Conservation (phyloP, 1,284 basidiomycete genomes). For the Pseudozyma hubeiensis region DNA sequence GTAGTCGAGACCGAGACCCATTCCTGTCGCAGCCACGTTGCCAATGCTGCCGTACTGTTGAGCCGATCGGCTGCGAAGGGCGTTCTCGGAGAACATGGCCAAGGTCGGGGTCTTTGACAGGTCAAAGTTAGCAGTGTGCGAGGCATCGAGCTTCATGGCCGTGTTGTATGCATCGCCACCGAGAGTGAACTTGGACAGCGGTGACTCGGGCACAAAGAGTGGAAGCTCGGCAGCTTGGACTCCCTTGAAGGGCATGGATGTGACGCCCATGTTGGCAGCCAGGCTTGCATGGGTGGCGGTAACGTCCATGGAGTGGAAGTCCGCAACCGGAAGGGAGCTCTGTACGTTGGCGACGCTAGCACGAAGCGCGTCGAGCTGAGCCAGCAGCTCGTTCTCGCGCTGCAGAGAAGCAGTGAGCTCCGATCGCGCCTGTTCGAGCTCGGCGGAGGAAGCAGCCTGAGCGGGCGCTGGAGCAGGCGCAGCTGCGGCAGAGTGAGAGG, state of each 20-base stretch:
- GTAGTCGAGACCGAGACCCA: conserved; percentile 45
- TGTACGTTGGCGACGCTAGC: conserved; percentile 19
- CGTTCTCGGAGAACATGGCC: conserved; percentile 41
- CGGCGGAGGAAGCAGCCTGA: conserved; percentile 14
- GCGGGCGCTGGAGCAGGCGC: conserved; percentile 1
- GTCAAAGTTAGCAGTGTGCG: conserved; percentile 26
- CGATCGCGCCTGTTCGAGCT: conserved; percentile 42
- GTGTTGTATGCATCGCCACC: conserved; percentile 8
- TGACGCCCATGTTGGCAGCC: conserved; percentile 6
- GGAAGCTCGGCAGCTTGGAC: conserved; percentile 42
- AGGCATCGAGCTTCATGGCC: conserved; percentile 23
- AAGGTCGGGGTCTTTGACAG: conserved; percentile 47
- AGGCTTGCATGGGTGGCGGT: conserved; percentile 10
- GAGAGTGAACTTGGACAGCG: conserved; percentile 39
- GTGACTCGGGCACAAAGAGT: conserved; percentile 41
- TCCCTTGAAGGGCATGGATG: conserved; percentile 32
- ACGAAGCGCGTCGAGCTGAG: conserved; percentile 35
- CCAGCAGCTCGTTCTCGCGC: conserved; percentile 24
- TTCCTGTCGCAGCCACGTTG: conserved; percentile 14
- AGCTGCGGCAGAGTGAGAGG: conserved; percentile 2
- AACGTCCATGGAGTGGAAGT: conserved; percentile 15
- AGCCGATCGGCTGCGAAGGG: conserved; percentile 32
- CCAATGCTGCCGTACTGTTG: conserved; percentile 10
- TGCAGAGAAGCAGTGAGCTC: conserved; percentile 34
- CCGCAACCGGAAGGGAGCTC: conserved; percentile 11